phyloP scores from a whole-genome alignment of 2,329 filamentous ascomycete species.

The Ceratocystis ficicola region DNA sequence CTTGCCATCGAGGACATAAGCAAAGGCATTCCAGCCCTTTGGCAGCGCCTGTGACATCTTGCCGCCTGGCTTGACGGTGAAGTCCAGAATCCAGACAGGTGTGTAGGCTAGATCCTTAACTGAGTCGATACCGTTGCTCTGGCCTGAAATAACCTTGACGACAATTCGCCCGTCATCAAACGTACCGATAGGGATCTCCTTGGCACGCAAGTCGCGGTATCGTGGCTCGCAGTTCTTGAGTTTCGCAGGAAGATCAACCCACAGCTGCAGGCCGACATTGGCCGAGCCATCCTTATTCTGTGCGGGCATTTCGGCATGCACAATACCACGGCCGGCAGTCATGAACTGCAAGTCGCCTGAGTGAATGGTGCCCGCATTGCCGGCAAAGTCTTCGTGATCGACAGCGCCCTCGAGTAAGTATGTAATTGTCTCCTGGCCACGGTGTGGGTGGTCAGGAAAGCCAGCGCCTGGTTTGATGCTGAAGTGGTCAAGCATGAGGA shows the following conservation, averaged over 20 bases:
- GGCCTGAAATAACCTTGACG: constrained; percentile 84
- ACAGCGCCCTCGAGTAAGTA: constrained; percentile 77
- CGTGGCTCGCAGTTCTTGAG: constrained; percentile 84
- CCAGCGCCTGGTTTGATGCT: constrained; percentile 65
- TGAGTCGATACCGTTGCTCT: constrained; percentile 70
- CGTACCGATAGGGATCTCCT: constrained; percentile 66
- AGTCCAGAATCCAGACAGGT: constrained; percentile 88
- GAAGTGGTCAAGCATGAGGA: constrained; percentile 96
- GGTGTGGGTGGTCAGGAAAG: constrained; percentile 76
- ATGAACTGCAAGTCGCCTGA: constrained; percentile 94
- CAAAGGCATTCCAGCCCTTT: constrained; percentile 76
- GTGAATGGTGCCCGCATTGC: constrained; percentile 70
- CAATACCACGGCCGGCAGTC: constrained; percentile 83
- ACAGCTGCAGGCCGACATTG: constrained; percentile 84
- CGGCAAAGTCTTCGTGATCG: constrained; percentile 87
- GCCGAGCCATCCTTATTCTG: constrained; percentile 61
- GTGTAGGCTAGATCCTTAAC: constrained; percentile 89
- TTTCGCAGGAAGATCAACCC: constrained; percentile 76
- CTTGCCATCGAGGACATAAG: constrained; percentile 68
- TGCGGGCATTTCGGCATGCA: constrained; percentile 90
- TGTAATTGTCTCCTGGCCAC: constrained; percentile 79
- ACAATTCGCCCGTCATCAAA: constrained; percentile 60
- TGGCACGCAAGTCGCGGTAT: constrained; percentile 70
- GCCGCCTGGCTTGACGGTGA: constrained; percentile 68
- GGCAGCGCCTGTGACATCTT: constrained; percentile 64